Base-by-base conservation (phyloP, 192 early-diverging fungal genomes). In the Allomyces javanicus region DNA sequence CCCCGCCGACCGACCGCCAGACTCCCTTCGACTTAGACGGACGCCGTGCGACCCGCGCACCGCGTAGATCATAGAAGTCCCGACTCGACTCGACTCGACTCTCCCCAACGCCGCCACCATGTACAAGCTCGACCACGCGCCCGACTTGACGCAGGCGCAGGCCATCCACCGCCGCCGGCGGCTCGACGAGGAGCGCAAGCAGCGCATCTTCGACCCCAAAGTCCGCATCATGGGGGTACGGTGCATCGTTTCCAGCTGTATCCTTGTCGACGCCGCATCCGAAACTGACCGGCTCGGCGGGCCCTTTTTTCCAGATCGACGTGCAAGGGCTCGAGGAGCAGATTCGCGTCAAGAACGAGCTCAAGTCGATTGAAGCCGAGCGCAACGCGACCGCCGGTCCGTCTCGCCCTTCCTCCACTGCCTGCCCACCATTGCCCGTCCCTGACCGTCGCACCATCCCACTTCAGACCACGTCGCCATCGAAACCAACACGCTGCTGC, bases 171-270 rank as follows among this genome's bases (percentile, higher is more conserved):
- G 81, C 6, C 68, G 81, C 14, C 70, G 75, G 64, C 69, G 71
- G 27, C 69, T 83, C 11, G 80, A 83, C 64, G 76, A 76, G 64
- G 81, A 83, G 25, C 67, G 81, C n/a, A 83, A 80, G 67, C 44
- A 77, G 66, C 66, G 80, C 6, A 77, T 83, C 63, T 83, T 83
- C 67, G 75, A 83, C 27, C 77, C 81, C n/a, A 83, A 83, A 70
- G 69, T 76, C 26, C 63, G 81, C 25, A 67, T 75, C 10, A 67
- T 82, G 14, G 81, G 81, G 61, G 79, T 82, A 67, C n/a, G 72
- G 25, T 24, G 1, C 68, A 22, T 24, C 10, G 12, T 21, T 19
- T 19, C 65, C 4, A 22, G 10, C 25, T 24, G n/a, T 22, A 64
- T 71, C 23, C 24, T 72, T 27, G 43, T 33, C 26, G 17, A 68